phyloP scores from a whole-genome alignment of 2,329 filamentous ascomycete species.

The Hawksworthiomyces lignivorus region DNA sequence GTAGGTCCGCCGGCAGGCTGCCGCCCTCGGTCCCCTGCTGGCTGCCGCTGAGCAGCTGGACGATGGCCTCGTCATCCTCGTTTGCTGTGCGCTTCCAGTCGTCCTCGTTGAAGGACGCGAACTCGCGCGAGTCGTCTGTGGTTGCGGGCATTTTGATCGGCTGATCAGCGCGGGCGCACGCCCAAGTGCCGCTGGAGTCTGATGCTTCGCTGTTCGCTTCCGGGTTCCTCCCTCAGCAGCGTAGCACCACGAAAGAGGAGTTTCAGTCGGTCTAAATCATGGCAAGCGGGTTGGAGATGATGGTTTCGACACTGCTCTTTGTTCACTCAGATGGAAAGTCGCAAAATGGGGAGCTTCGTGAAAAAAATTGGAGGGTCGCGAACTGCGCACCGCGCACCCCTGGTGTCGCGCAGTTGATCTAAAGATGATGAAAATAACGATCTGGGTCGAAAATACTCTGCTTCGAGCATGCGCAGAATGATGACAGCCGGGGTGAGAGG shows the following conservation, averaged over 20 bases:
- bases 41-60: constrained; percentile 34
- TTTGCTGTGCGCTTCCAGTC: constrained; percentile 37
- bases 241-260: too few species aligned
- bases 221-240: too few species aligned
- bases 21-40: constrained; percentile 28
- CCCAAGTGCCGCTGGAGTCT: too few species aligned
- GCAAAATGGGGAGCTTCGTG: too few species aligned
- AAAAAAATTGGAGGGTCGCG: neutral
- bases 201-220: too few species aligned
- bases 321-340: too few species aligned
- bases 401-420: neutral
- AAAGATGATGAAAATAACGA: neutral
- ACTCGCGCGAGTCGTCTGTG: constrained; percentile 19
- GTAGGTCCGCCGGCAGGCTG: constrained; percentile 33
- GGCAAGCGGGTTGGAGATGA: neutral
- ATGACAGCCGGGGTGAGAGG: too few species aligned
- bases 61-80: constrained; percentile 41
- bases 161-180: too few species aligned
- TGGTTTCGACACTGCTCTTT: neutral
- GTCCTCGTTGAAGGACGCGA: constrained; percentile 24
- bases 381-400: neutral
- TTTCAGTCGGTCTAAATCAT: neutral
- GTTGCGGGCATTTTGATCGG: constrained; percentile 9
- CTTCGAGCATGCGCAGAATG: too few species aligned
- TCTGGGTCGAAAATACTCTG: too few species aligned